These are phyloP conservation scores for Talaromyces adpressus DNA, from an alignment of 495 filamentous ascomycete genomes.

Conservation along the genomic window DNA sequence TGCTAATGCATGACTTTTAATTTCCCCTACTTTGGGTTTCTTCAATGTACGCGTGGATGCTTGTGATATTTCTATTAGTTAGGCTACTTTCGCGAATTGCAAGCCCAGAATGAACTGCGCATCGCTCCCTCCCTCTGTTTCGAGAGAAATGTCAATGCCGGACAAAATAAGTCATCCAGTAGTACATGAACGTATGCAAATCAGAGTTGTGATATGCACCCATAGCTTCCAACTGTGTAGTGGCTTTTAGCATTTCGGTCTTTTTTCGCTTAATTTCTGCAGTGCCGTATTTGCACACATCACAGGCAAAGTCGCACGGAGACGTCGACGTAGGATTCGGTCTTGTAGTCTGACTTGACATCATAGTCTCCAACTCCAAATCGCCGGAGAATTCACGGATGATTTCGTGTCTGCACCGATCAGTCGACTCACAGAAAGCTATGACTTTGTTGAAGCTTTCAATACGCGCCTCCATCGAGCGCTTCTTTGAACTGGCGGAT, in stretches of 20 bases:
- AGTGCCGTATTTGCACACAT: constrained; percentile 74
- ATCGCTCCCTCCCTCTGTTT: not conserved
- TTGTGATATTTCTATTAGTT: not conserved
- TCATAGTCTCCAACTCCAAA: constrained; percentile 31
- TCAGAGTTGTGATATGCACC: not conserved
- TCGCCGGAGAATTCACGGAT: constrained; percentile 85
- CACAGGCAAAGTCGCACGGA: constrained; percentile 79
- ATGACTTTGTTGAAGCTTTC: constrained; percentile 53
- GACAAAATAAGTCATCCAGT: not conserved
- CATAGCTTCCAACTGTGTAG: not conserved
- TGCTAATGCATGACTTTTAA: not conserved
- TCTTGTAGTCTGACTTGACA: constrained; percentile 7
- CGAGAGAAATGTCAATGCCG: not conserved
- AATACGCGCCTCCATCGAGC: constrained; percentile 27
- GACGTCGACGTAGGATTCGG: constrained; percentile 14
- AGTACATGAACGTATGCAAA: not conserved
- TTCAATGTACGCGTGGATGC: not conserved
- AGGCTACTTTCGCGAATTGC: not conserved
- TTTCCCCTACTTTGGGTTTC: not conserved
- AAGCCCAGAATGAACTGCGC: not conserved
- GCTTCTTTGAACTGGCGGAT: constrained; percentile 10
- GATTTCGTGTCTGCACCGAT: constrained; percentile 63
- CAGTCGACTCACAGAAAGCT: constrained; percentile 72
- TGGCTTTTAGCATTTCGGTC: constrained; percentile 16
- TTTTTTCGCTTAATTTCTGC: constrained; percentile 56